Base-by-base conservation (phyloP, 169 alveolate species). In the Plasmodium sp. region DNA sequence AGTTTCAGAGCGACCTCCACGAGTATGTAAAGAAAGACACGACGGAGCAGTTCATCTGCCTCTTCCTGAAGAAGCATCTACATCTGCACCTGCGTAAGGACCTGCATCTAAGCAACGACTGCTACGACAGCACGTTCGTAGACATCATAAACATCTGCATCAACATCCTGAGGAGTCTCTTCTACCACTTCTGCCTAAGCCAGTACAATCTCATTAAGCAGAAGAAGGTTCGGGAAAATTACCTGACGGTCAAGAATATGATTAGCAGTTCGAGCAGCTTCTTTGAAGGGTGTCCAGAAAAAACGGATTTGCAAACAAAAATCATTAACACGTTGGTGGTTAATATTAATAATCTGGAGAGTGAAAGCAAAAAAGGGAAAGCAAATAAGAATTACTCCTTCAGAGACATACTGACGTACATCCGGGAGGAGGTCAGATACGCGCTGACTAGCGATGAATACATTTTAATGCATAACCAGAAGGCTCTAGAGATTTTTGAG, bases 401-500 rank as follows among this genome's bases (percentile, higher is more conserved):
- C 5, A 77, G 73, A 18, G 83, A 88, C 41, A 80, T 88, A 4
- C 22, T 88, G 82, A 45, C 80, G 1, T 88, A 80, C 36, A 67
- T 88, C 58, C n/a, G 94, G 72, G 90, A 48, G 51, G 94, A 88
- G 82, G 90, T 88, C 14, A 80, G 80, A 62, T 36, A 88, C 4
- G 90, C 91, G 27, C 73, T 88, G 51, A 74, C 88, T 39, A 77
- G 51, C 33, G 94, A 88, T 27, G 72, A 88, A 18, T 88, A 79
- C 62, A 88, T 88, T 34, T 48, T 88, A 16, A 22, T 88, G 48
- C 81, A 88, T 45, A 88, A 88, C 43, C 74, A 88, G 48, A 88
- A 88, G 72, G 94, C 90, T 7, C 12, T 88, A 10, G 94, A 88
- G 67, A 88, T 88, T 18, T 88, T 88, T n/a, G 83, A 88, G n/a